Conservation (phyloP, 352 stramenopile species). For the Globisporangium perplexum region DNA sequence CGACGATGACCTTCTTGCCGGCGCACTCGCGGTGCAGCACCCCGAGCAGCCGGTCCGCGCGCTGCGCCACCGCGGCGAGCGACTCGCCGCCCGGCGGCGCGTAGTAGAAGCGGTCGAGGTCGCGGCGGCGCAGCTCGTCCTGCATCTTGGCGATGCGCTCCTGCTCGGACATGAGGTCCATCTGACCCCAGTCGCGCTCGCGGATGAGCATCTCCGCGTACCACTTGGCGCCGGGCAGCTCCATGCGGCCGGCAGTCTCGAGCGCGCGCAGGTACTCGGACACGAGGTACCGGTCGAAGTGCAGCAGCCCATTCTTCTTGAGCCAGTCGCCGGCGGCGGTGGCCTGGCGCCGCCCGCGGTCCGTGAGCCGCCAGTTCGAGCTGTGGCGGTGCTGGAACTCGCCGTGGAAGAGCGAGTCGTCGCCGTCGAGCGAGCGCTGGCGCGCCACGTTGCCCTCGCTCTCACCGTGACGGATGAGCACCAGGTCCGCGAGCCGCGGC, state of each 20-base stretch:
- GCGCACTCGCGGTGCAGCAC: conserved; percentile 80
- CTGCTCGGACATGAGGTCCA: conserved; percentile 88
- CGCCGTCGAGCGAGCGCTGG: conserved; percentile 72
- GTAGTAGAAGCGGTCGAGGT: conserved; percentile 87
- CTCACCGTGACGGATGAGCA: conserved; percentile 87
- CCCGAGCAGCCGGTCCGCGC: conserved; percentile 69
- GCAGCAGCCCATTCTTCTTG: conserved; percentile 61
- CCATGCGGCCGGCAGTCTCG: conserved; percentile 78
- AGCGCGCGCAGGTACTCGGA: conserved; percentile 86
- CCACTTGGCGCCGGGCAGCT: conserved; percentile 69
- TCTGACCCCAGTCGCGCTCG: conserved; percentile 86
- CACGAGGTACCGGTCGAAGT: conserved; percentile 84
- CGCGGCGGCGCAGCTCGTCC: conserved; percentile 73
- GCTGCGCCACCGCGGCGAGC: conserved; percentile 73
- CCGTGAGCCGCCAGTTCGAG: conserved; percentile 84
- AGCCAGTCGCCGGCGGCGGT: conserved; percentile 77
- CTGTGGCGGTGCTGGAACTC: conserved; percentile 89
- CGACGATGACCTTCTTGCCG: conserved; percentile 74
- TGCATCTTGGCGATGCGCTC: conserved; percentile 87
- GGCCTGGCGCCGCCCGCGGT: conserved; percentile 70
- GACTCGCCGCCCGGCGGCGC: conserved; percentile 78
- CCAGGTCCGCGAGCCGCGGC: conserved; percentile 67
- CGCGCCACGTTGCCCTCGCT: conserved; percentile 87
- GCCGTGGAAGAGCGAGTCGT: conserved; percentile 82
- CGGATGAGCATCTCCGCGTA: conserved; percentile 87